A percentile compares a stretch with the other conserved stretches of the same genome.
Evolutionary conservation across 2,329 filamentous ascomycete genomes (phyloP).

Genomic region (Camptophora hylomeconis): DNA sequence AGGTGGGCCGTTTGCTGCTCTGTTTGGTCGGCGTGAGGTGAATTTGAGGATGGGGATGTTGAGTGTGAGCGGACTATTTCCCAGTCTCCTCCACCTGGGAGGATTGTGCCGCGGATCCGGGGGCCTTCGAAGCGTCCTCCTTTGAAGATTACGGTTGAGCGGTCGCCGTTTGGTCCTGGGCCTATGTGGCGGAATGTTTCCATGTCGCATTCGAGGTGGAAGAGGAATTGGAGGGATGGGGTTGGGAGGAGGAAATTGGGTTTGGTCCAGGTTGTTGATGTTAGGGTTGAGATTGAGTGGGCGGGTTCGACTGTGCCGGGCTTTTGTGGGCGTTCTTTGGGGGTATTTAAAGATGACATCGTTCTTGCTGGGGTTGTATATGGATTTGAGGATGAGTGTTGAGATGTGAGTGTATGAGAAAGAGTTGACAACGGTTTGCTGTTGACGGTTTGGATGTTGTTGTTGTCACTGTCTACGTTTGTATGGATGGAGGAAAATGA

Average conservation of each 20-base stretch:
- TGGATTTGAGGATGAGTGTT: too few relatives aligned
- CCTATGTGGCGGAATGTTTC: conserved; percentile 3
- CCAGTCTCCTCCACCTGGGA: conserved; percentile 2
- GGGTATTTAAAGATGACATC: too few relatives aligned
- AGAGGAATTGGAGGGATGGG: conserved; percentile 2
- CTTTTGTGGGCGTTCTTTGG: too few relatives aligned
- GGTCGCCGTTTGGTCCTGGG: conserved; percentile 1
- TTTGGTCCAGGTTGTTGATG: conserved; percentile 2
- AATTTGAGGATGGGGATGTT: too few relatives aligned
- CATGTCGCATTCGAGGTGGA: conserved; percentile 5
- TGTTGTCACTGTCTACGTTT: too few relatives aligned
- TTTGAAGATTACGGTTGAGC: conserved; percentile 4
- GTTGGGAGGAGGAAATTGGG: conserved; percentile 1
- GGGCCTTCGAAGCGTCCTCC: conserved; percentile 4
- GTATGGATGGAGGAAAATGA: too few relatives aligned
- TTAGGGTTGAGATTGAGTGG: neutral
- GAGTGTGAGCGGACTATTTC: too few relatives aligned
- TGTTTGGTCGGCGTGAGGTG: too few relatives aligned
- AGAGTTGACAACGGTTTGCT: too few relatives aligned
- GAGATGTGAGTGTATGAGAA: too few relatives aligned
- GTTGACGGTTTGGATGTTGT: too few relatives aligned
- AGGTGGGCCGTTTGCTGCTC: conserved; percentile 19
- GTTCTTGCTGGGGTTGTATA: too few relatives aligned
- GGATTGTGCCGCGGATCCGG: conserved; percentile 1
- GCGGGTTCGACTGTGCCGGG: conserved; percentile 1